Evolutionary conservation across 306 rosid species (phyloP).

Genomic region (Spatholobus suberectus): DNA sequence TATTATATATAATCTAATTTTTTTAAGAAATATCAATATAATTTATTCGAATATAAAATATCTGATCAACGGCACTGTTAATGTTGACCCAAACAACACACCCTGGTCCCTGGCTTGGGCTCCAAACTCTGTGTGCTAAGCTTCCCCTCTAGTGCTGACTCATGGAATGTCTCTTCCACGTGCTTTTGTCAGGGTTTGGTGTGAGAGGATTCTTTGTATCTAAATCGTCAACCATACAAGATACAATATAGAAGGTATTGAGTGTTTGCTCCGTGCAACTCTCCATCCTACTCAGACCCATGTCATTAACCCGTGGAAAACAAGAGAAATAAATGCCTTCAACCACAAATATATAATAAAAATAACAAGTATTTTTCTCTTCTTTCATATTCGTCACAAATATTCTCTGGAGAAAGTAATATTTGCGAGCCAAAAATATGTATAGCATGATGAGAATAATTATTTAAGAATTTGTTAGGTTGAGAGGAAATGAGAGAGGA

Average conservation of each 20-base stretch:
- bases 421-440: neutral
- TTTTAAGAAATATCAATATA: too few species aligned
- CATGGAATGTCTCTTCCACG: conserved; percentile 41
- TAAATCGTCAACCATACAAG: neutral
- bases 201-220: neutral
- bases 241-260: neutral
- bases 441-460: too few species aligned
- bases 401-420: neutral
- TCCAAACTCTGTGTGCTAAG: neutral
- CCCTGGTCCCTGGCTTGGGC: neutral
- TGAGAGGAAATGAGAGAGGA: too few species aligned
- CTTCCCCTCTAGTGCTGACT: conserved; percentile 13
- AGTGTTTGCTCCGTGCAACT: neutral
- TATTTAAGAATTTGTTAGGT: too few species aligned
- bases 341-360: neutral
- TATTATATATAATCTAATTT: too few species aligned
- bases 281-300: conserved; percentile 27
- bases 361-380: neutral
- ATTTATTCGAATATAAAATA: too few species aligned
- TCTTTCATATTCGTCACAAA: neutral
- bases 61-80: conserved; percentile 33
- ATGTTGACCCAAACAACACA: conserved; percentile 23
- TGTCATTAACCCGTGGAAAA: neutral
- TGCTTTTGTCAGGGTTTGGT: neutral
- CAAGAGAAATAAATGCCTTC: neutral